phyloP scores from a whole-genome alignment of 768 basidiomycete genomes.

The Leccinum obscurum region DNA sequence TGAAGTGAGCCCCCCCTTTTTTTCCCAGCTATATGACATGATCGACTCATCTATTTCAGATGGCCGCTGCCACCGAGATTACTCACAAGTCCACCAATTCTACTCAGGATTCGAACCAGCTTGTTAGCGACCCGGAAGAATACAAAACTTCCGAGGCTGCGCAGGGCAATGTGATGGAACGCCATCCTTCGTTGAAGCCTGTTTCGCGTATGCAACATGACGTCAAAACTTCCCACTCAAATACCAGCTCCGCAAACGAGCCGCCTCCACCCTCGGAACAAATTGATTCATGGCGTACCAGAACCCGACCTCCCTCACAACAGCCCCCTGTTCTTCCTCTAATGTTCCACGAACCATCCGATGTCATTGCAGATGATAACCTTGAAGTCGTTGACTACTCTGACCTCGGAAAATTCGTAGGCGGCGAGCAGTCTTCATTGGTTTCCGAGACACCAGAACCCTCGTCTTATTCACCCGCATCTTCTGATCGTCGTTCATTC shows the following conservation, averaged over 20 bases:
- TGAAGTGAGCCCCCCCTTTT: constrained; percentile 17
- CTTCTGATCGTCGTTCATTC: constrained; percentile 27
- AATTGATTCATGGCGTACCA: constrained; percentile 68
- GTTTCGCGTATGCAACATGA: constrained; percentile 25
- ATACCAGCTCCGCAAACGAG: constrained; percentile 20
- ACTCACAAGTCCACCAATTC: constrained; percentile 49
- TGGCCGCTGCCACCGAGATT: constrained; percentile 40
- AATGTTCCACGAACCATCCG: constrained; percentile 38
- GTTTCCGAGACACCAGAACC: constrained; percentile 13
- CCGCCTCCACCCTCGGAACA: constrained; percentile 34
- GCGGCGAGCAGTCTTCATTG: constrained; percentile 30
- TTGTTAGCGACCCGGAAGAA: constrained; percentile 9
- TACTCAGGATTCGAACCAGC: constrained; percentile 8
- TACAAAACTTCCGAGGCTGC: background rate
- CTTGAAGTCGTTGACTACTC: constrained; percentile 82
- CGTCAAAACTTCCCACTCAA: constrained; percentile 4
- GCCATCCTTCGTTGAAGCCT: constrained; percentile 37
- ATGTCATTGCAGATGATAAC: constrained; percentile 51
- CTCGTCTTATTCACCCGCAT: constrained; percentile 19
- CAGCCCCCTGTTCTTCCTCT: constrained; percentile 35
- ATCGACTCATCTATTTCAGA: constrained; percentile 26
- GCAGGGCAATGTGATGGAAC: constrained; percentile 24
- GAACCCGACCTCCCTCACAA: constrained; percentile 32
- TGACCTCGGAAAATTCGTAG: constrained; percentile 71
- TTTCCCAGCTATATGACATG: constrained; percentile 6